A percentile compares a stretch with the other conserved stretches of the same genome.
Evolutionary conservation across 129 eudicot genomes (phyloP).

Genomic region (Glebionis coronaria): DNA sequence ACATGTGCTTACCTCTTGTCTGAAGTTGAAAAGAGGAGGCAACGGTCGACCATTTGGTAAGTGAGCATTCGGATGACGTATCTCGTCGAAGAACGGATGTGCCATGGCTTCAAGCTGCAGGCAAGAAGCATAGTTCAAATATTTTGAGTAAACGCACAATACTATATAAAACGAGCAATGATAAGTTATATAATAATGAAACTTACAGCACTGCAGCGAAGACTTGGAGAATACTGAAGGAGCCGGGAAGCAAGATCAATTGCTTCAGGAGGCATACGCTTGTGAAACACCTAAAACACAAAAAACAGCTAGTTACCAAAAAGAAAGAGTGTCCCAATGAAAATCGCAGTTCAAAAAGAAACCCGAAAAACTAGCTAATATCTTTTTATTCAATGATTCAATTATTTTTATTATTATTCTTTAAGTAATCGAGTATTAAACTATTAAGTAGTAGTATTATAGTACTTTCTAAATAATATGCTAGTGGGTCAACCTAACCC

Average conservation of each 20-base stretch:
- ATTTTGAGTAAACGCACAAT: background rate
- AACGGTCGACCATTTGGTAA: slow-evolving; percentile 88
- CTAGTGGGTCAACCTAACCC: background rate
- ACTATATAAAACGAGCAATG: slow-evolving; percentile 3
- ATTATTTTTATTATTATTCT: too few species aligned
- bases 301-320: background rate
- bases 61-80: slow-evolving; percentile 81
- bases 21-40: slow-evolving; percentile 89
- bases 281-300: slow-evolving; percentile 76
- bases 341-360: too few species aligned
- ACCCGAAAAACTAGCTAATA: too few species aligned
- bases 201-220: slow-evolving; percentile 96
- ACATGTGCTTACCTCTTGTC: slow-evolving; percentile 62
- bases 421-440: too few species aligned
- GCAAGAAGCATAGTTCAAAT: slow-evolving; percentile 1
- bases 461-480: too few species aligned
- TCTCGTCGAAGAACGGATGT: slow-evolving; percentile 94
- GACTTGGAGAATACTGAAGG: slow-evolving; percentile 93
- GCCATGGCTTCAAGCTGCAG: slow-evolving; percentile 91
- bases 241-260: slow-evolving; percentile 92
- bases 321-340: too few species aligned
- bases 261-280: slow-evolving; percentile 97
- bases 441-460: too few species aligned
- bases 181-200: slow-evolving; percentile 7
- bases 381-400: too few species aligned